phyloP scores from a whole-genome alignment of 2,329 filamentous ascomycete genomes.

The Decorospora gaudefroyi region DNA sequence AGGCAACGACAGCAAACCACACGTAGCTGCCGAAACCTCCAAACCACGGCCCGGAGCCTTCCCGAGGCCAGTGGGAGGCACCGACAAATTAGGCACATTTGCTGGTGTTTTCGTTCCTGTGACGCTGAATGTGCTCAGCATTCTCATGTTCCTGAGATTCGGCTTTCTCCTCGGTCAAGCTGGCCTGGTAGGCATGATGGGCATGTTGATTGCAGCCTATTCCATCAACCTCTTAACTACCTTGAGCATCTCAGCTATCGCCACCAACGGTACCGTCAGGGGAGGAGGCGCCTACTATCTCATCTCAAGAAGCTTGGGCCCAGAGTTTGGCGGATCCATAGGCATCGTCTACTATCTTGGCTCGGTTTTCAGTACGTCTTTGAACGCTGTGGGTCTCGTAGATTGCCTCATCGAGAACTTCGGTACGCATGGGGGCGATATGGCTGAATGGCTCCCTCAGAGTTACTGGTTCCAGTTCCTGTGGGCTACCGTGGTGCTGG shows the following conservation, averaged over 20 bases:
- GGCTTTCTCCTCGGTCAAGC: slow-evolving; percentile 81
- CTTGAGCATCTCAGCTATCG: slow-evolving; percentile 84
- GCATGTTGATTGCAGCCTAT: slow-evolving; percentile 76
- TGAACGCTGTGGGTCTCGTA: slow-evolving; percentile 85
- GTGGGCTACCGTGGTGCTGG: slow-evolving; percentile 71
- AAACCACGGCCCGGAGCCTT: slow-evolving; percentile 46
- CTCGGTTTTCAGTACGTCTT: slow-evolving; percentile 77
- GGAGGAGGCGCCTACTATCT: slow-evolving; percentile 88
- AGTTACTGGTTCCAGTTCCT: slow-evolving; percentile 78
- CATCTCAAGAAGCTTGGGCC: slow-evolving; percentile 81
- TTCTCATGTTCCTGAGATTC: slow-evolving; percentile 90
- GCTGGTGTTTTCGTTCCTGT: slow-evolving; percentile 75
- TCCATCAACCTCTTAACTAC: slow-evolving; percentile 81
- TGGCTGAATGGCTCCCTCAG: slow-evolving; percentile 65
- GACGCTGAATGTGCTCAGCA: slow-evolving; percentile 85
- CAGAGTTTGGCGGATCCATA: slow-evolving; percentile 87
- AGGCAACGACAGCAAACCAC: slow-evolving; percentile 25
- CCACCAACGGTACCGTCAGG: slow-evolving; percentile 85
- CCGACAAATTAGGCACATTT: slow-evolving; percentile 72
- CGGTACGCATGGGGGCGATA: slow-evolving; percentile 61
- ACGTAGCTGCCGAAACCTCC: slow-evolving; percentile 29
- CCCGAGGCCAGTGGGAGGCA: slow-evolving; percentile 48
- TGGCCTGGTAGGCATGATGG: slow-evolving; percentile 78
- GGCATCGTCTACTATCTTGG: slow-evolving; percentile 89
- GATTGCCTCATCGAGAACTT: slow-evolving; percentile 81